Evolutionary conservation across 1,284 basidiomycete species (phyloP).

Genomic region (Sphaerobolus stellatus): DNA sequence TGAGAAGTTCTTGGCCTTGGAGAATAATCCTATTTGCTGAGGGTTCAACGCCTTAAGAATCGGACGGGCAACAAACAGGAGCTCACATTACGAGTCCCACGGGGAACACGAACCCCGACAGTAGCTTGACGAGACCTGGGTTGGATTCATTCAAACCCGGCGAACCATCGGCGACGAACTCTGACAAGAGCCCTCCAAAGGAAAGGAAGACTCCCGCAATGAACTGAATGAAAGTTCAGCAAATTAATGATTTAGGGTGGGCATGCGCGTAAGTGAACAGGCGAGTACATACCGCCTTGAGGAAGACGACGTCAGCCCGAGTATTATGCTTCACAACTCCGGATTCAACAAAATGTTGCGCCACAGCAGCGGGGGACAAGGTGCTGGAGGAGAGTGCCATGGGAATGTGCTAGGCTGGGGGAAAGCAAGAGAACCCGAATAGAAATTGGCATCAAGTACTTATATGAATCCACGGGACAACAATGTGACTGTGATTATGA

Average conservation of each 20-base stretch:
- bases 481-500: too few species aligned
- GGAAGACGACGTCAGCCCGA: constrained; percentile 57
- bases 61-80: constrained; percentile 3
- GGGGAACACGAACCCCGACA: constrained; percentile 69
- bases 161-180: constrained; percentile 62
- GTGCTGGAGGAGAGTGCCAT: too few species aligned
- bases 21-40: constrained; percentile 58
- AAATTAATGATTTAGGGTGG: background rate
- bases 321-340: constrained; percentile 63
- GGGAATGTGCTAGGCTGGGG: too few species aligned
- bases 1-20: constrained; percentile 67
- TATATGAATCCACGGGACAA: too few species aligned
- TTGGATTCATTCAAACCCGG: constrained; percentile 48
- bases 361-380: constrained; percentile 59
- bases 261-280: background rate
- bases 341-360: constrained; percentile 53
- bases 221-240: constrained; percentile 41
- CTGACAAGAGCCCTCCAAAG: constrained; percentile 65
- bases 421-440: too few species aligned
- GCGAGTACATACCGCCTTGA: constrained; percentile 57
- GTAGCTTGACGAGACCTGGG: constrained; percentile 64
- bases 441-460: too few species aligned
- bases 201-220: constrained; percentile 69
- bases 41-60: too few species aligned
- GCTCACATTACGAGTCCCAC: constrained; percentile 72